Conservation (phyloP, 192 early-diverging fungal genomes). For the Coemansia sp. region DNA sequence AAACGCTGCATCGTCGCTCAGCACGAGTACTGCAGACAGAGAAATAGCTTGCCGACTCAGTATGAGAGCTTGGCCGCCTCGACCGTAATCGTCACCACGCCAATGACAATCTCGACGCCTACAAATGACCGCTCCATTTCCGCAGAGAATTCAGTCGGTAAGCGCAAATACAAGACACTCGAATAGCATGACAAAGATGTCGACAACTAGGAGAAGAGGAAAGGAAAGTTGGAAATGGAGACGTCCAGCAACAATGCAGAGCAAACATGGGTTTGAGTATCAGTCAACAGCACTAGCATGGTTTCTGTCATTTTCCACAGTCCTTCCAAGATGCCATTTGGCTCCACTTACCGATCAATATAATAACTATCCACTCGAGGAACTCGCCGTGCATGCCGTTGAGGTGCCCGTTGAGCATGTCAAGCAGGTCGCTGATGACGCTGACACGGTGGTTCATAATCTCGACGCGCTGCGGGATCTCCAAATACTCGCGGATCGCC, state of each 20-base stretch:
- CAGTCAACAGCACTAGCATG: conserved; percentile 4
- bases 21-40: too few species aligned
- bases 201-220: conserved; percentile 31
- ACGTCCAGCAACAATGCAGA: conserved; percentile 5
- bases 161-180: conserved; percentile 51
- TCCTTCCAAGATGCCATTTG: not conserved
- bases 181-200: conserved; percentile 49
- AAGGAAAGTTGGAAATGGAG: conserved; percentile 4
- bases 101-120: conserved; percentile 74
- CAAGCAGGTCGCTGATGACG: conserved; percentile 89
- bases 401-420: conserved; percentile 94
- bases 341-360: conserved; percentile 71
- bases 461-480: conserved; percentile 84
- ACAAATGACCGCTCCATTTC: conserved; percentile 12
- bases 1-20: not conserved
- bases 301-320: not conserved
- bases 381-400: conserved; percentile 89
- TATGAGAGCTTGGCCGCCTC: conserved; percentile 59
- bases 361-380: conserved; percentile 94
- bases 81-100: conserved; percentile 70
- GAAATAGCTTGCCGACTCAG: not conserved
- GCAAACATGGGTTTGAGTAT: not conserved
- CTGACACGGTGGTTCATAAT: conserved; percentile 89
- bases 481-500: conserved; percentile 78
- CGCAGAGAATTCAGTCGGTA: conserved; percentile 25